Conservation (phyloP, 2,329 filamentous ascomycete species). For the Talaromyces sp. region DNA sequence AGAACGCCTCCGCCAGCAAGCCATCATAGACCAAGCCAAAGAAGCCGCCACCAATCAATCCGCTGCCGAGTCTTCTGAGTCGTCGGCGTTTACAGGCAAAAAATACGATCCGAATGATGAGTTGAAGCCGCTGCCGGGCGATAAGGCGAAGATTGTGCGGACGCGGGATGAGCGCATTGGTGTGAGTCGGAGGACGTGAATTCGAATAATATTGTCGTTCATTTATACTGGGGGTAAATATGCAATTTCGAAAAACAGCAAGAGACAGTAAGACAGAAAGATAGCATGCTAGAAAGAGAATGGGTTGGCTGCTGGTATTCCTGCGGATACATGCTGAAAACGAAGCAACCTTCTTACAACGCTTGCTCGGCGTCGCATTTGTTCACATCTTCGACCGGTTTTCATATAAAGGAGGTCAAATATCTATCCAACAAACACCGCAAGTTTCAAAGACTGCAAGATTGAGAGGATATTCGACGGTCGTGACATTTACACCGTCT, state of each 20-base stretch:
- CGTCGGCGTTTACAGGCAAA: slow-evolving; percentile 4
- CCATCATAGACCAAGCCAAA: slow-evolving; percentile 12
- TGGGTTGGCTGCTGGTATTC: not conserved
- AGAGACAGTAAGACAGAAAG: too few species aligned
- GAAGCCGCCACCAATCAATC: not conserved
- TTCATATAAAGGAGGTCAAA: not conserved
- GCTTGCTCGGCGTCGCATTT: not conserved
- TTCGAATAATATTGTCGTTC: too few species aligned
- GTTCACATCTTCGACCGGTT: not conserved
- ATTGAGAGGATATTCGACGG: not conserved
- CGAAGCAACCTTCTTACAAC: not conserved
- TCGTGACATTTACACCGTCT: not conserved
- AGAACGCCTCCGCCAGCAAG: slow-evolving; percentile 25
- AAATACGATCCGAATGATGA: slow-evolving; percentile 44
- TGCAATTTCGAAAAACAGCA: too few species aligned
- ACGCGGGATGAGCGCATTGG: slow-evolving; percentile 43
- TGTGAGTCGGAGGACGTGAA: slow-evolving; percentile 15
- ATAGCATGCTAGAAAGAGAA: not conserved
- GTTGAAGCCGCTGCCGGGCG: slow-evolving; percentile 44
- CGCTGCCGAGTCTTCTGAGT: not conserved
- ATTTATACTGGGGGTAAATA: too few species aligned
- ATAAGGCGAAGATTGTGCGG: slow-evolving; percentile 44
- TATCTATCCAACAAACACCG: not conserved
- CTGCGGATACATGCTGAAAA: not conserved
- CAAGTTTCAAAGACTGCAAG: not conserved